These are phyloP conservation scores for Linderina pennispora DNA, from an alignment of 192 early-diverging fungal species.

Conservation along the genomic window DNA sequence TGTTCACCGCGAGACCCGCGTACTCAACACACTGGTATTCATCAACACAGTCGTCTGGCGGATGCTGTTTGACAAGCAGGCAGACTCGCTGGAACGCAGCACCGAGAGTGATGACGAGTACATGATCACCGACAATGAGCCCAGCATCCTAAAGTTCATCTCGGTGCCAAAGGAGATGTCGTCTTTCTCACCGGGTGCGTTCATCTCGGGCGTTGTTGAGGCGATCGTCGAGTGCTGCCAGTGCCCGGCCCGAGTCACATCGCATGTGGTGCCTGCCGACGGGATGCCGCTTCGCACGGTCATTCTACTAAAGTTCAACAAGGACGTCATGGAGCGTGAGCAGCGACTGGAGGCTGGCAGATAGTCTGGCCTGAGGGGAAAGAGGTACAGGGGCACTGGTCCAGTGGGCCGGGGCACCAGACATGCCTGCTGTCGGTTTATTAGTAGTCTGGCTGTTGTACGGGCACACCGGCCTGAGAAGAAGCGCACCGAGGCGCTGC, in stretches of 20 bases:
- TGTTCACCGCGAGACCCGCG: constrained; percentile 80
- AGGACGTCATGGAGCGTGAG: constrained; percentile 70
- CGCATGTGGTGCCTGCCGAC: constrained; percentile 85
- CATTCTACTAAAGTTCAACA: constrained; percentile 93
- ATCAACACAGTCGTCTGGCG: constrained; percentile 96
- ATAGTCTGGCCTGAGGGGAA: no score
- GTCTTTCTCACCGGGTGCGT: constrained; percentile 89
- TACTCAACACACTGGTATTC: constrained; percentile 86
- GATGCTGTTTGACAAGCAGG: constrained; percentile 88
- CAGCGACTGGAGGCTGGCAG: constrained; percentile 57
- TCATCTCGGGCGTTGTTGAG: constrained; percentile 94
- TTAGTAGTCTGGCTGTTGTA: no score
- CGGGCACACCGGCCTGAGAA: no score
- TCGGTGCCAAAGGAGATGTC: constrained; percentile 92
- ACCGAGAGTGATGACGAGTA: constrained; percentile 98
- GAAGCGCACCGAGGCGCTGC: no score
- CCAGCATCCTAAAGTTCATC: constrained; percentile 81
- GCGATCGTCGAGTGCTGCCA: constrained; percentile 86
- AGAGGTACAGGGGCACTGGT: no score
- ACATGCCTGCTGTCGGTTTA: no score
- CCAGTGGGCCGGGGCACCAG: no score
- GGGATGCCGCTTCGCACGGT: constrained; percentile 86
- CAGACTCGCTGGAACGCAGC: constrained; percentile 92
- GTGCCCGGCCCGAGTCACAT: constrained; percentile 73
- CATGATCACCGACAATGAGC: constrained; percentile 99